A percentile compares a stretch with the other conserved stretches of the same genome.
These are phyloP conservation scores for Nakazawaea holstii DNA, from an alignment of 805 yeast genomes.

Conservation along the genomic window DNA sequence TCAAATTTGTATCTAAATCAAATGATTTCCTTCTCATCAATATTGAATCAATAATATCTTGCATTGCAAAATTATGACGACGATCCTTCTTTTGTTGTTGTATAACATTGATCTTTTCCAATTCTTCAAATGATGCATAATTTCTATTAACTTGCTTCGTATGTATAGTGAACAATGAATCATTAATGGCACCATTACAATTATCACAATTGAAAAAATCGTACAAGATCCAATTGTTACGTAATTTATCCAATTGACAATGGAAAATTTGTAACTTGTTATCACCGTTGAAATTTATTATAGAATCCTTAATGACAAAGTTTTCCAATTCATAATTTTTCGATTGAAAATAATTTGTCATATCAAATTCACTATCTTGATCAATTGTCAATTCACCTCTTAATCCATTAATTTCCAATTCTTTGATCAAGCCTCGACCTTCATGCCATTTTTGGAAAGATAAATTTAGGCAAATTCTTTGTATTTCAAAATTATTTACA, in stretches of 20 bases:
- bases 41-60: neutral
- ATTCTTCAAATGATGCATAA: conserved; percentile 35
- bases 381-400: conserved; percentile 30
- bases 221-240: conserved; percentile 51
- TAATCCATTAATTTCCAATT: conserved; percentile 43
- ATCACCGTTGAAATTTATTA: conserved; percentile 31
- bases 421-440: conserved; percentile 47
- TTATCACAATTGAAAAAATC: conserved; percentile 69
- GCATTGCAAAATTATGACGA: neutral
- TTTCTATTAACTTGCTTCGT: conserved; percentile 48
- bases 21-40: neutral
- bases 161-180: conserved; percentile 71
- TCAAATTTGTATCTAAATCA: conserved; percentile 1
- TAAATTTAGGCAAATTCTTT: conserved; percentile 38
- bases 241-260: conserved; percentile 56
- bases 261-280: conserved; percentile 55
- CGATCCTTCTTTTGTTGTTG: neutral
- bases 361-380: conserved; percentile 11
- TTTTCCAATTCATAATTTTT: conserved; percentile 31
- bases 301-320: conserved; percentile 47
- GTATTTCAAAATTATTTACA: conserved; percentile 28
- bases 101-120: conserved; percentile 27
- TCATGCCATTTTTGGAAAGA: conserved; percentile 51
- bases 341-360: conserved; percentile 12
- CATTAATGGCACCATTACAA: conserved; percentile 69